Base-by-base conservation (phyloP, 75 land plant species). In the Picea sitchensis region DNA sequence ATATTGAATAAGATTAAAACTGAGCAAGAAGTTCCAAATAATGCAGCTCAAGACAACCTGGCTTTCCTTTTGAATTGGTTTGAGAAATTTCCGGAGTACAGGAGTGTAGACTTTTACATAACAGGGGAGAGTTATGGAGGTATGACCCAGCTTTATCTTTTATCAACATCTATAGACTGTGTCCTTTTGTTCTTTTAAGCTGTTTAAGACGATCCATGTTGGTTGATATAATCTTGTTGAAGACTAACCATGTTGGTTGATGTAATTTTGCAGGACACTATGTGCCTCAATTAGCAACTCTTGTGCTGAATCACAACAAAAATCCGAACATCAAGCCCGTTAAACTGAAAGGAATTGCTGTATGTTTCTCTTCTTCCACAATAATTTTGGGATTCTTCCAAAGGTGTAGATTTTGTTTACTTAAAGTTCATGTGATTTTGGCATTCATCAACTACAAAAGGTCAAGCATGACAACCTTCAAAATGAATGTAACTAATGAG, bases 91-190 rank as follows among this genome's bases (percentile, higher is more conserved):
- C 91, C 91, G 5, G 76, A 84, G 20, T 89, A 82, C 85, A 89
- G 75, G 61, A 47, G 71, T 8, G 54, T 59, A 14, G 86, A 89
- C 3, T 75, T 89, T 61, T 86, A 86, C 75, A 58, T 88, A 44
- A 79, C 88, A 11, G 90, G 90, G 12, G 86, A 88, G 69, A 88
- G 90, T 82, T 88, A 87, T 82, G 88, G 89, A 83, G 90, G 90
- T 83, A 80, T 34, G 41, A 14, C 18, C 63, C 14, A 75, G 59
- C 65, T 15, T 36, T 57, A 18, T 47, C 58, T 76, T 75, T 75
- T 56, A 26, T 26, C 26, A 44, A 75, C 30, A 75, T 21, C 59
- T 26, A 13, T 44, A 83, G 30, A 17, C 26, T 18, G 1, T 60
- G 5, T 15, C 18, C 3, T 18, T 12, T 56, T 23, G 13, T 76